Evolutionary conservation across 306 rosid genomes (phyloP).

Genomic region (Cicer cuneatum): DNA sequence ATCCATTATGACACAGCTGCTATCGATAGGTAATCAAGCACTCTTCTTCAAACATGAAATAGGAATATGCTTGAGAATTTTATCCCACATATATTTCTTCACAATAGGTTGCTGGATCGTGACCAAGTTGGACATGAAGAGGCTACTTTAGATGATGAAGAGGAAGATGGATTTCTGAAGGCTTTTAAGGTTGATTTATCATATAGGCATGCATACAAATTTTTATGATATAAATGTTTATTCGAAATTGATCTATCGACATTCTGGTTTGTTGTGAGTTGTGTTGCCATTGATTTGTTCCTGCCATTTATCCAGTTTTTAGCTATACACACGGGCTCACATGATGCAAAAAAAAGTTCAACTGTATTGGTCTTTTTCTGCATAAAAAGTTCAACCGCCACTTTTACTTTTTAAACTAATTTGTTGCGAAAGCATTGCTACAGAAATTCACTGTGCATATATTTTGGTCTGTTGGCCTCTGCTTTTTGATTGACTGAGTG

Average conservation of each 20-base stretch:
- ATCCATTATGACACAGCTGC: conserved; percentile 97
- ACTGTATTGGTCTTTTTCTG: conserved; percentile 24
- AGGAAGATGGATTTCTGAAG: conserved; percentile 91
- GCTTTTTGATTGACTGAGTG: conserved; percentile 34
- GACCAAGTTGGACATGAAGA: conserved; percentile 90
- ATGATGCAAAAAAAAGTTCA: conserved; percentile 28
- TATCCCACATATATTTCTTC: conserved; percentile 41
- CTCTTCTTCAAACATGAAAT: conserved; percentile 23
- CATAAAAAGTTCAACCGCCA: conserved; percentile 3
- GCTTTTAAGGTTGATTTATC: conserved; percentile 79
- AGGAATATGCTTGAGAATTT: conserved; percentile 36
- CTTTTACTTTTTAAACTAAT: not conserved
- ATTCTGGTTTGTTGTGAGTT: conserved; percentile 26
- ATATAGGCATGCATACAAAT: conserved; percentile 35
- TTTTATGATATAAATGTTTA: conserved; percentile 40
- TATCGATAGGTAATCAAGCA: conserved; percentile 73
- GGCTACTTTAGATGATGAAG: conserved; percentile 85
- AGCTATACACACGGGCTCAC: not conserved
- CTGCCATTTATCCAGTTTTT: conserved; percentile 13
- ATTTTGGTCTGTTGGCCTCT: not conserved
- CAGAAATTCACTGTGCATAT: not conserved
- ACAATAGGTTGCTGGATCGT: conserved; percentile 84
- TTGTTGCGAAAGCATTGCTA: conserved; percentile 31
- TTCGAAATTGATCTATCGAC: conserved; percentile 15
- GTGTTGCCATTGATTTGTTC: conserved; percentile 29